phyloP scores from a whole-genome alignment of 768 basidiomycete genomes.

The Mycena olivaceomarginata region DNA sequence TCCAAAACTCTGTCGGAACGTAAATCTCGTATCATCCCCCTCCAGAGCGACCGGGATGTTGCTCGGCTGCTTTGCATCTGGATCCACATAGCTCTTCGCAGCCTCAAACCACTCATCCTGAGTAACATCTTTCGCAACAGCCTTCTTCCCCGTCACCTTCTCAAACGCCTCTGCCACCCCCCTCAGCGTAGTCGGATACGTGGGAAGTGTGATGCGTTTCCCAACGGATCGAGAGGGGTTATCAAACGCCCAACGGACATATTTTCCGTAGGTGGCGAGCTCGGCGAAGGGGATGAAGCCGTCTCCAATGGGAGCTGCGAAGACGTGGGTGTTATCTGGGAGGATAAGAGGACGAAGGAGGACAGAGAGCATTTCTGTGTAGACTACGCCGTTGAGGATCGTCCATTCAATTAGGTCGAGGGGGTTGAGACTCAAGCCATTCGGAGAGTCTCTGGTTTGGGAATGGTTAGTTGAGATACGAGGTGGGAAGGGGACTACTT shows the following conservation, averaged over 20 bases:
- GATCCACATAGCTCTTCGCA: conserved; percentile 9
- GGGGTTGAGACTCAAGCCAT: conserved; percentile 13
- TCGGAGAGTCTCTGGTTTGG: conserved; percentile 11
- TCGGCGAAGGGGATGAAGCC: conserved; percentile 13
- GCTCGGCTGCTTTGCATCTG: conserved; percentile 13
- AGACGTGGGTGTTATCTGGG: conserved; percentile 14
- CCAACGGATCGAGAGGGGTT: conserved; percentile 16
- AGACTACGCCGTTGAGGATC: conserved; percentile 9
- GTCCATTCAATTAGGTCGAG: conserved; percentile 16
- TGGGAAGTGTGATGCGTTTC: background rate
- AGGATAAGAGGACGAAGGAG: conserved; percentile 11
- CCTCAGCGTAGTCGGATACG: background rate
- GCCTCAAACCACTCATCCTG: conserved; percentile 16
- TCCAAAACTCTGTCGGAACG: conserved; percentile 13
- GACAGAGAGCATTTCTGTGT: conserved; percentile 9
- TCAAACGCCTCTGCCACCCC: conserved; percentile 17
- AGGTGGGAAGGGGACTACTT: background rate
- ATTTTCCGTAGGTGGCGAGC: conserved; percentile 4
- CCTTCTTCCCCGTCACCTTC: conserved; percentile 7
- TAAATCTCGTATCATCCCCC: conserved; percentile 13
- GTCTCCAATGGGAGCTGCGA: conserved; percentile 10
- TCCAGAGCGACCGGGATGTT: background rate
- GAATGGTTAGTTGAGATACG: background rate
- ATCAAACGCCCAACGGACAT: conserved; percentile 9
- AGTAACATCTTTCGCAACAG: conserved; percentile 8